phyloP scores from a whole-genome alignment of 2,329 filamentous ascomycete genomes.

The Amesomyces nigricolor region DNA sequence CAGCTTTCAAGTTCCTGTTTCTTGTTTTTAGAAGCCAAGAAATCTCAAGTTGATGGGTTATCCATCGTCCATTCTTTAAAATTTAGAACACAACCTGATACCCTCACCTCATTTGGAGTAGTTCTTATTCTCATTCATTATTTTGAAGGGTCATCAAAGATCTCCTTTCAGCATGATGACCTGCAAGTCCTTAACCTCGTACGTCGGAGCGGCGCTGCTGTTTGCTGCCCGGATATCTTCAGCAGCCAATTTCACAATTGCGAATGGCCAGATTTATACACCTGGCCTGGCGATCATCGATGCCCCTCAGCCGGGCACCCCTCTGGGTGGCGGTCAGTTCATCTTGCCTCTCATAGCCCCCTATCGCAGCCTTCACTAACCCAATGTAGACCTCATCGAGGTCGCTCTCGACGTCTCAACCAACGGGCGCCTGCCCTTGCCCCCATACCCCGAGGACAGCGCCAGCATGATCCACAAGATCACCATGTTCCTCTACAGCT shows the following conservation, averaged over 20 bases:
- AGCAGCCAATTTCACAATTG: slow-evolving; percentile 48
- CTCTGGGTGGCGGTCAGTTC: slow-evolving; percentile 54
- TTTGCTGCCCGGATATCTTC: slow-evolving; percentile 12
- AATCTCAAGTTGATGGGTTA: not conserved
- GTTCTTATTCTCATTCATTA: not conserved
- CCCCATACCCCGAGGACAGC: slow-evolving; percentile 48
- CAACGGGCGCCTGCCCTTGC: slow-evolving; percentile 57
- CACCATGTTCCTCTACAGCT: slow-evolving; percentile 62
- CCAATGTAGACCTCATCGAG: slow-evolving; percentile 48
- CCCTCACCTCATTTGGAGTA: too few species aligned
- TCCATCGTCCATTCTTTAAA: slow-evolving; percentile 7
- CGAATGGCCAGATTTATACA: slow-evolving; percentile 63
- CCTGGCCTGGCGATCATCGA: slow-evolving; percentile 63
- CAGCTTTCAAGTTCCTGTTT: not conserved
- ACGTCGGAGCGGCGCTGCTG: slow-evolving; percentile 10
- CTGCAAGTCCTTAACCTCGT: slow-evolving; percentile 8
- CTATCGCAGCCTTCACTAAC: slow-evolving; percentile 1
- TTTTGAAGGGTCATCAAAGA: not conserved
- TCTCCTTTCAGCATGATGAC: slow-evolving; percentile 9
- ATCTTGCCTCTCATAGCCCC: not conserved
- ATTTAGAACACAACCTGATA: too few species aligned
- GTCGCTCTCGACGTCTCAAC: slow-evolving; percentile 62
- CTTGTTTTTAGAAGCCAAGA: slow-evolving; percentile 6
- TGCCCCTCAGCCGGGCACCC: slow-evolving; percentile 59
- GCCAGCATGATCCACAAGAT: slow-evolving; percentile 57